Conservation (phyloP, 257 asterid species). For the Ocimum tenuiflorum region DNA sequence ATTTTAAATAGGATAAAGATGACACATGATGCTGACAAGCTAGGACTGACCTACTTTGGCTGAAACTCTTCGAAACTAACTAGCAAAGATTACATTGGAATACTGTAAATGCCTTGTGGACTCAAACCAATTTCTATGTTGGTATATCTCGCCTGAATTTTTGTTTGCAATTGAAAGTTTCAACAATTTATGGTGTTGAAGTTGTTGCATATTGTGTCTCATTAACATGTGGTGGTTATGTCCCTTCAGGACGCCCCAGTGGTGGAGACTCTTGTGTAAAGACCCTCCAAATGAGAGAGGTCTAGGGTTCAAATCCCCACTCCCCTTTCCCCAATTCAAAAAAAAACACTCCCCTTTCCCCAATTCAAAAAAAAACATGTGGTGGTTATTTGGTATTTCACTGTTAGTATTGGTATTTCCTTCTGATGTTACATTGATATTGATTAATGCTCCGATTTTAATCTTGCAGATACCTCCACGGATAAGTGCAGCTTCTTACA, state of each 20-base stretch:
- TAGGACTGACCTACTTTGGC: not conserved
- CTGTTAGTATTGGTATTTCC: conserved; percentile 2
- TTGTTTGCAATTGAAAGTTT: not conserved
- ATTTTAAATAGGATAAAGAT: not conserved
- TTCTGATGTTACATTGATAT: conserved; percentile 6
- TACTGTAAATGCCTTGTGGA: not conserved
- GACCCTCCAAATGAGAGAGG: too few relatives aligned
- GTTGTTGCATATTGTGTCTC: not conserved
- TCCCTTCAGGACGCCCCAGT: too few relatives aligned
- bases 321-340: too few relatives aligned
- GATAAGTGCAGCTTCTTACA: conserved; percentile 87
- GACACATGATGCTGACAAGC: not conserved
- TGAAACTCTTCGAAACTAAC: not conserved
- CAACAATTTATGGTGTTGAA: not conserved
- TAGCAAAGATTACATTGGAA: not conserved
- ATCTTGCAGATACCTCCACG: conserved; percentile 94
- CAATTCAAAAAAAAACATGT: too few relatives aligned
- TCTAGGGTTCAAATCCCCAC: too few relatives aligned
- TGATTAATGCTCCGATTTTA: conserved; percentile 14
- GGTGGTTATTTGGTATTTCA: not conserved
- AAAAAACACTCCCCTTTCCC: too few relatives aligned
- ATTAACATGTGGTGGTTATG: too few relatives aligned
- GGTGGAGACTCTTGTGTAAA: too few relatives aligned
- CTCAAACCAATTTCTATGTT: not conserved
- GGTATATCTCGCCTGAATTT: not conserved